Base-by-base conservation (phyloP, 495 filamentous ascomycete species). In the Melanomma pulvis-pyrius region DNA sequence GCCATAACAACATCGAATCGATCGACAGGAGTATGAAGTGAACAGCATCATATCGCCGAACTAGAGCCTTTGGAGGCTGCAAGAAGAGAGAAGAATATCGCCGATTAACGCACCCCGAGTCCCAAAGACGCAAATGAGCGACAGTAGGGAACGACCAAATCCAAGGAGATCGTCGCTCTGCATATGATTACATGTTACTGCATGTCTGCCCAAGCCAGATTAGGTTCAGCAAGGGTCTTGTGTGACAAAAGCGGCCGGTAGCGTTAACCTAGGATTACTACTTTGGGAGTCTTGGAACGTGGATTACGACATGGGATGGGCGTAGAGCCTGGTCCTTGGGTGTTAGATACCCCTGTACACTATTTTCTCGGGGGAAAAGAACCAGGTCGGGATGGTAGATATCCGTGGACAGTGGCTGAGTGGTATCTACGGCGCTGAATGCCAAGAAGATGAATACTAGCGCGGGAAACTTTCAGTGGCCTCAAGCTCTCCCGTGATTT, bases 11-110 rank as follows among this genome's bases (percentile, higher is more conserved):
- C 15, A 54, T 53, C 47, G 56, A 67, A 55, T 61, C 8, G 62
- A 65, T 52, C 62, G 53, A 50, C 62, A 65, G 56, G 55, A 49
- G 55, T 22, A 41, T 28, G 24, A 59, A n/a, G 17, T 47, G 13
- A 2, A 46, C 17, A 34, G 15, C 26, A 44, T 28, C 12, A 54
- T 26, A 54, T 60, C 55, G 55, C 55, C 63, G 63, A 65, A 53
- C 46, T 50, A 13, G 22, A 28, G 5, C 11, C 21, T 15, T 13
- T 8, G 26, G 5, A 49, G 17, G 25, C 25, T 12, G 51, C n/a
- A 7, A 54, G 29, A 19, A 21, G 9, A n/a, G n/a, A n/a, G n/a
- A n/a, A n/a, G n/a, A n/a, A n/a, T n/a, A n/a, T n/a, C n/a, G 47
- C n/a, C 1, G 24, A 17, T 32, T 32, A 22, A 60, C 39, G 12